Evolutionary conservation across 78 protist genomes (phyloP).

Genomic region (Tieghemostelium lacteum): DNA sequence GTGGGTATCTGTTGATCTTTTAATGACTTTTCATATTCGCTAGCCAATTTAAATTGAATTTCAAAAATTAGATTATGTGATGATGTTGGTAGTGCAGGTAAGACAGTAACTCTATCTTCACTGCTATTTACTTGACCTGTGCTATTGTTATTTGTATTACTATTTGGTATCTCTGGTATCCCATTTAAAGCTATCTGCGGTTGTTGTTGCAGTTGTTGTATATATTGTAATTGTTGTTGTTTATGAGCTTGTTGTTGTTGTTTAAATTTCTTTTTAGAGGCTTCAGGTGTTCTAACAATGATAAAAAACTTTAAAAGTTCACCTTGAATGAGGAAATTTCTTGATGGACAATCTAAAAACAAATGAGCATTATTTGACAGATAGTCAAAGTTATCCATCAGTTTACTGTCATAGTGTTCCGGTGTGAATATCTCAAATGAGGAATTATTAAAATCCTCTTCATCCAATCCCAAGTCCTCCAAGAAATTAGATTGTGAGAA

Average conservation of each 20-base stretch:
- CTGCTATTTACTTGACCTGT: neutral
- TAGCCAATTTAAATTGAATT: constrained; percentile 30
- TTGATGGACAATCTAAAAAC: constrained; percentile 30
- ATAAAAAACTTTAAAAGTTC: constrained; percentile 54
- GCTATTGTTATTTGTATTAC: neutral
- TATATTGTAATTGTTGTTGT: neutral
- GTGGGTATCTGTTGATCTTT: neutral
- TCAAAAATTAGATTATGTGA: constrained; percentile 62
- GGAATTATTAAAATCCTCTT: constrained; percentile 43
- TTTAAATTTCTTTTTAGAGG: neutral
- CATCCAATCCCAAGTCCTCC: constrained; percentile 64
- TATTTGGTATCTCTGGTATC: neutral
- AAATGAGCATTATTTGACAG: constrained; percentile 23
- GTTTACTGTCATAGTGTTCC: constrained; percentile 20
- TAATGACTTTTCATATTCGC: constrained; percentile 12
- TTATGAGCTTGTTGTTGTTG: constrained; percentile 25
- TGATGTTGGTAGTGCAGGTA: constrained; percentile 47
- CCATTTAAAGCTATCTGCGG: constrained; percentile 1
- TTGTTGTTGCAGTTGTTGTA: neutral
- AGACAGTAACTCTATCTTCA: neutral
- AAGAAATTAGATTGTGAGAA: neutral
- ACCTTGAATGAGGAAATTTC: constrained; percentile 64
- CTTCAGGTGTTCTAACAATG: constrained; percentile 48
- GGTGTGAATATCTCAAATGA: constrained; percentile 52
- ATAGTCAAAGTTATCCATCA: constrained; percentile 29